Conservation (phyloP, 164 flowering plant genomes). For the Nymphaea thermarum region DNA sequence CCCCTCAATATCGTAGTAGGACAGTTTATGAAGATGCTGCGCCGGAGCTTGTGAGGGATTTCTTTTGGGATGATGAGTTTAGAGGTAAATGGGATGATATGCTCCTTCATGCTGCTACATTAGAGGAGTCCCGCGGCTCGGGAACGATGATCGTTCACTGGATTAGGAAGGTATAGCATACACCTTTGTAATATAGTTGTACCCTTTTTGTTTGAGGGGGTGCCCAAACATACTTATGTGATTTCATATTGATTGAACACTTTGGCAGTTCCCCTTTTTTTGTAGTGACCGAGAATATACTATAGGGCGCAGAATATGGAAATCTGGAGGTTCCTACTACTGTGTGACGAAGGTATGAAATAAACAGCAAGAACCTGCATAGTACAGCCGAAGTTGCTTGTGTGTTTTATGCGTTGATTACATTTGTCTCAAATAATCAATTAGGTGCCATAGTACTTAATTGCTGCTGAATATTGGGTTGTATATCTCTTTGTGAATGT, state of each 20-base stretch:
- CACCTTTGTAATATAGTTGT: slow-evolving; percentile 2
- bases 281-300: slow-evolving; percentile 71
- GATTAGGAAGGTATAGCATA: slow-evolving; percentile 50
- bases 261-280: slow-evolving; percentile 69
- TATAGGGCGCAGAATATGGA: slow-evolving; percentile 70
- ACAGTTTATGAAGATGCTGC: slow-evolving; percentile 59
- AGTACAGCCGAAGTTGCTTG: no score
- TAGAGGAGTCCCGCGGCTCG: slow-evolving; percentile 50
- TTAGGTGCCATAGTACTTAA: neutral
- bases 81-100: slow-evolving; percentile 66
- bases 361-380: no score
- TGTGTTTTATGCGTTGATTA: neutral
- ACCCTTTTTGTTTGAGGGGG: neutral
- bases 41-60: slow-evolving; percentile 67
- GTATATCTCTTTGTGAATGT: neutral
- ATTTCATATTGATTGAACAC: neutral
- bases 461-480: neutral
- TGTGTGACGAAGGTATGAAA: slow-evolving; percentile 44
- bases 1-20: slow-evolving; percentile 61
- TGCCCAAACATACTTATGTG: neutral
- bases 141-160: slow-evolving; percentile 67
- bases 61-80: slow-evolving; percentile 83
- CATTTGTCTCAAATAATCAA: neutral
- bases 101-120: slow-evolving; percentile 32
- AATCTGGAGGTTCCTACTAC: slow-evolving; percentile 46